These are phyloP conservation scores for Erysimum cheiranthoides DNA, from an alignment of 345 rosid genomes.

Conservation along the genomic window DNA sequence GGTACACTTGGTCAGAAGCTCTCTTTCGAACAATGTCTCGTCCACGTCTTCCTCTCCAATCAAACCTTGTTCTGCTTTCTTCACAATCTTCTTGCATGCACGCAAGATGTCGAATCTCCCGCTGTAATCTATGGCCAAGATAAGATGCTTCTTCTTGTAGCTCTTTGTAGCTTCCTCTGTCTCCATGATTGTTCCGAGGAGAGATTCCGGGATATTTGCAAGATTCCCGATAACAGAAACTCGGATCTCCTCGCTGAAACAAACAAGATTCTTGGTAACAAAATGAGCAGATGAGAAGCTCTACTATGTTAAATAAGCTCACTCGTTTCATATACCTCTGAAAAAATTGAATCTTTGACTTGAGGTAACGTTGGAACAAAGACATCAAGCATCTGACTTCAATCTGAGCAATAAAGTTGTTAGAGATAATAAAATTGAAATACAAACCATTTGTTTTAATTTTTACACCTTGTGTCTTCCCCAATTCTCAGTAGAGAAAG, in stretches of 20 bases:
- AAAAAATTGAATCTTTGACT: no score
- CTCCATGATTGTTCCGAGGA: neutral
- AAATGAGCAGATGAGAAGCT: neutral
- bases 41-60: neutral
- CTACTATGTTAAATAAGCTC: neutral
- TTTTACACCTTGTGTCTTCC: no score
- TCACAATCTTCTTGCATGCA: neutral
- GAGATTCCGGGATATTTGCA: neutral
- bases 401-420: neutral
- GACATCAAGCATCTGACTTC: no score
- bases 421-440: neutral
- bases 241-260: conserved; percentile 3
- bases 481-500: no score
- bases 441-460: neutral
- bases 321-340: no score
- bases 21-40: neutral
- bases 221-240: conserved; percentile 9
- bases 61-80: neutral
- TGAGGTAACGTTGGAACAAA: no score
- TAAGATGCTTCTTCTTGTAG: conserved; percentile 2
- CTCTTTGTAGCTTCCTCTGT: neutral
- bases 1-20: neutral
- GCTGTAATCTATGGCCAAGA: neutral
- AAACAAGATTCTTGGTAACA: neutral
- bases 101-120: neutral